These are phyloP conservation scores for Fusarium sp. DNA, from an alignment of 2,329 filamentous ascomycete genomes.

Conservation along the genomic window DNA sequence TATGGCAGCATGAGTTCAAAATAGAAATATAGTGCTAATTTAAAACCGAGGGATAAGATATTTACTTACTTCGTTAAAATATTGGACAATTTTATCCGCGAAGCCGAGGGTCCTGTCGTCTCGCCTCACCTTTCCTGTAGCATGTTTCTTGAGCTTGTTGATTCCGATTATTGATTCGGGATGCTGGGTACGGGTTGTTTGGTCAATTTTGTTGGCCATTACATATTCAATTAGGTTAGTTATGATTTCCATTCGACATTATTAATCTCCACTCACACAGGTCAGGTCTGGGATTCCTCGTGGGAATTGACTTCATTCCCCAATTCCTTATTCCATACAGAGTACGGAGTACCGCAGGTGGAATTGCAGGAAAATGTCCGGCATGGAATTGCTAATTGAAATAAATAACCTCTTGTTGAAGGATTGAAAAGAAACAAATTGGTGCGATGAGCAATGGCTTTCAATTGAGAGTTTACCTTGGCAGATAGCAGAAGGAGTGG, in stretches of 20 bases:
- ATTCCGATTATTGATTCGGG: slow-evolving; percentile 9
- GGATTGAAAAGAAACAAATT: slow-evolving; percentile 4
- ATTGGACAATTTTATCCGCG: slow-evolving; percentile 18
- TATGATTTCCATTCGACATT: slow-evolving; percentile 7
- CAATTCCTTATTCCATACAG: slow-evolving; percentile 18
- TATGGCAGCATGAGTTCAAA: neutral
- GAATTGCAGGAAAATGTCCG: neutral
- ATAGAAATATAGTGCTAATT: slow-evolving; percentile 1
- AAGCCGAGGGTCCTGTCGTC: slow-evolving; percentile 23
- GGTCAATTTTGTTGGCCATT: neutral
- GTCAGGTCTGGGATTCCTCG: slow-evolving; percentile 12
- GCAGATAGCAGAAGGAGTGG: neutral
- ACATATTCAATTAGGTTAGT: slow-evolving; percentile 18
- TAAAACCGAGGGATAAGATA: slow-evolving; percentile 19
- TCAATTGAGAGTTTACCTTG: slow-evolving; percentile 21
- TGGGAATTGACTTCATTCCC: slow-evolving; percentile 32
- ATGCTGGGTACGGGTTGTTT: slow-evolving; percentile 19
- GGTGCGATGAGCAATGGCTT: slow-evolving; percentile 19
- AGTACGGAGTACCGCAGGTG: neutral
- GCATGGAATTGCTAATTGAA: slow-evolving; percentile 16
- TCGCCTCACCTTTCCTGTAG: slow-evolving; percentile 17
- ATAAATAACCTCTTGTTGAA: neutral
- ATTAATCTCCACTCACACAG: slow-evolving; percentile 27
- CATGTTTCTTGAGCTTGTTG: slow-evolving; percentile 13
- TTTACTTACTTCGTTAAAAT: slow-evolving; percentile 3